These are phyloP conservation scores for Antrodiella citrinella DNA, from an alignment of 768 basidiomycete species.

Conservation along the genomic window DNA sequence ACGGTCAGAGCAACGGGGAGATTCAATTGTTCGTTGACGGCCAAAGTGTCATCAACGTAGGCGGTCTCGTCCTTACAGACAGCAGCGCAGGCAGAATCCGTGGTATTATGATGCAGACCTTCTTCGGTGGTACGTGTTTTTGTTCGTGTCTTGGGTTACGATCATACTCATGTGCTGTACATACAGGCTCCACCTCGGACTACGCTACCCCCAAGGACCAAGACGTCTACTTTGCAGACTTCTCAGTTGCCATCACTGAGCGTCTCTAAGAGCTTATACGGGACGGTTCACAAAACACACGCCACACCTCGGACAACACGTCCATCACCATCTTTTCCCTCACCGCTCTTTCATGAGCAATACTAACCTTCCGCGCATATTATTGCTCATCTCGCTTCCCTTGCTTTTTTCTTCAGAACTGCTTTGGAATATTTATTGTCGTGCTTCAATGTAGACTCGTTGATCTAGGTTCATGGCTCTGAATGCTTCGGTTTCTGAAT, in stretches of 20 bases:
- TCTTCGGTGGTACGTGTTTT: slow-evolving; percentile 58
- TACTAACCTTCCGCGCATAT: neutral
- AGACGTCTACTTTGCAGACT: slow-evolving; percentile 58
- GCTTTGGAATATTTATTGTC: neutral
- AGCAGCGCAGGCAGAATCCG: slow-evolving; percentile 42
- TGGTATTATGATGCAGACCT: slow-evolving; percentile 71
- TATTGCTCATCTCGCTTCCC: neutral
- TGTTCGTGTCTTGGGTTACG: neutral
- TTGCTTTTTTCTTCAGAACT: neutral
- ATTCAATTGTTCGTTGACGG: slow-evolving; percentile 61
- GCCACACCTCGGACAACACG: neutral
- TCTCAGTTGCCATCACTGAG: slow-evolving; percentile 55
- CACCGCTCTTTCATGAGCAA: neutral
- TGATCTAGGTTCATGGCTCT: neutral
- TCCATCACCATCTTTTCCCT: neutral
- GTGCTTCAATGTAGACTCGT: neutral
- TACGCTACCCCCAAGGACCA: slow-evolving; percentile 60
- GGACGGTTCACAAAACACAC: neutral
- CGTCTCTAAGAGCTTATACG: slow-evolving; percentile 23
- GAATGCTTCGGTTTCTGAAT: neutral
- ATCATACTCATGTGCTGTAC: slow-evolving; percentile 1
- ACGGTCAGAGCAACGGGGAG: slow-evolving; percentile 63
- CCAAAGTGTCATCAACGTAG: slow-evolving; percentile 50
- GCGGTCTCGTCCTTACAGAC: slow-evolving; percentile 47
- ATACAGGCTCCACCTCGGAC: slow-evolving; percentile 33